Evolutionary conservation across 768 basidiomycete species (phyloP).

Genomic region (Dentipellis sp.): DNA sequence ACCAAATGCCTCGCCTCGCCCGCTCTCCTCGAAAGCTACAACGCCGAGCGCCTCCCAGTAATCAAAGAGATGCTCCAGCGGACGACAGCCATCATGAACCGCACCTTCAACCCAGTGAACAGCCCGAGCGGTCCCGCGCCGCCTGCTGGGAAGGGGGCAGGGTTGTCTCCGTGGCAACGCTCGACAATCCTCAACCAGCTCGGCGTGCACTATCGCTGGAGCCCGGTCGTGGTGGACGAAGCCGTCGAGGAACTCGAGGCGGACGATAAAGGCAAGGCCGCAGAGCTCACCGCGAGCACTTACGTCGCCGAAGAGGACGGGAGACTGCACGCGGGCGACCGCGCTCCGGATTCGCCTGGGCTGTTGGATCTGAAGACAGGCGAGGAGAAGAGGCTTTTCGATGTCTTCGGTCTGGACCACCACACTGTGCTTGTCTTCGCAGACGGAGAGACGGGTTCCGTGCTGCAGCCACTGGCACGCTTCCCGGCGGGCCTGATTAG

Average conservation of each 20-base stretch:
- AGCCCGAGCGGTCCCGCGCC: not conserved
- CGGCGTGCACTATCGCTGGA: conserved; percentile 13
- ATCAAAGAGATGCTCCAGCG: conserved; percentile 13
- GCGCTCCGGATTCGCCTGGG: conserved; percentile 12
- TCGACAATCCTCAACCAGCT: not conserved
- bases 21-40: conserved; percentile 12
- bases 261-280: not conserved
- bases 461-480: no score
- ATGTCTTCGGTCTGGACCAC: conserved; percentile 6
- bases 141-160: not conserved
- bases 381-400: conserved; percentile 1
- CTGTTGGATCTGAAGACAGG: not conserved
- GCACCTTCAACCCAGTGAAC: not conserved
- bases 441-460: not conserved
- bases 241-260: not conserved
- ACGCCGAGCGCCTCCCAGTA: conserved; percentile 13
- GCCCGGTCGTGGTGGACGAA: conserved; percentile 12
- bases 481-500: not conserved
- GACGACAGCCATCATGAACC: conserved; percentile 2
- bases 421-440: conserved; percentile 10
- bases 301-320: not conserved
- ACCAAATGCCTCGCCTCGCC: conserved; percentile 5
- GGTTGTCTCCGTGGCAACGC: not conserved
- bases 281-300: not conserved
- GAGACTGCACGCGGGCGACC: conserved; percentile 8